Conservation (phyloP, 2,329 filamentous ascomycete species). For the Phaeophleospora eucalypticola region DNA sequence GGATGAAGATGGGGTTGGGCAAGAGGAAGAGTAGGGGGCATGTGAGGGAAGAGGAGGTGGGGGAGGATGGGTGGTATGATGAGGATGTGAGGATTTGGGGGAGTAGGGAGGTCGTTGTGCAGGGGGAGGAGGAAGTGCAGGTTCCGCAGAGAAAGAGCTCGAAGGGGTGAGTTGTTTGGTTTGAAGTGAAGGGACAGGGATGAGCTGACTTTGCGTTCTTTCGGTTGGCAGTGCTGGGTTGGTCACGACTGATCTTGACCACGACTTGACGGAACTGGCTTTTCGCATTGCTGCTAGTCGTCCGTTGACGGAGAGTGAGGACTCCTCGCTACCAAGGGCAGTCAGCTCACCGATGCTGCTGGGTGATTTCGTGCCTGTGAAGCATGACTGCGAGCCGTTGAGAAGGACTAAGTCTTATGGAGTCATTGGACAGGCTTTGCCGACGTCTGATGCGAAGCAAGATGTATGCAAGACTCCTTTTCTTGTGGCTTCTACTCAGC, state of each 20-base stretch:
- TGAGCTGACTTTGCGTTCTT: too few species aligned
- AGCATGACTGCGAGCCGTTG: background rate
- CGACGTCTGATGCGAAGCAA: background rate
- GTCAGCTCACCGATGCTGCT: conserved; percentile 3
- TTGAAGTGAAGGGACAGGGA: too few species aligned
- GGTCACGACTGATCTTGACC: background rate
- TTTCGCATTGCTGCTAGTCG: conserved; percentile 3
- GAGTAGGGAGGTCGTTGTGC: background rate
- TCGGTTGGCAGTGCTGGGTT: background rate
- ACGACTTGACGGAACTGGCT: conserved; percentile 5
- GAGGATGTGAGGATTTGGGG: conserved; percentile 1
- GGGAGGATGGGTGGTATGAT: background rate
- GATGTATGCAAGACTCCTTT: background rate
- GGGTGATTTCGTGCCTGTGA: background rate
- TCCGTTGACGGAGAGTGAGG: background rate
- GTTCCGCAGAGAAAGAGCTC: background rate
- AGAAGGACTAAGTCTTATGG: conserved; percentile 2
- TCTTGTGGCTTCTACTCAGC: background rate
- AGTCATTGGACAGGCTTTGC: conserved; percentile 1
- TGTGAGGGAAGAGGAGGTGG: background rate
- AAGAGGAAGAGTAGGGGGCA: background rate
- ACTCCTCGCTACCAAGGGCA: conserved; percentile 1
- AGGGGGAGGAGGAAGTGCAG: background rate
- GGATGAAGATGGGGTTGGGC: conserved; percentile 1
- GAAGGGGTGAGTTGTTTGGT: background rate